These are phyloP conservation scores for Neonothopanus nambi DNA, from an alignment of 1,284 basidiomycete genomes.

Conservation along the genomic window DNA sequence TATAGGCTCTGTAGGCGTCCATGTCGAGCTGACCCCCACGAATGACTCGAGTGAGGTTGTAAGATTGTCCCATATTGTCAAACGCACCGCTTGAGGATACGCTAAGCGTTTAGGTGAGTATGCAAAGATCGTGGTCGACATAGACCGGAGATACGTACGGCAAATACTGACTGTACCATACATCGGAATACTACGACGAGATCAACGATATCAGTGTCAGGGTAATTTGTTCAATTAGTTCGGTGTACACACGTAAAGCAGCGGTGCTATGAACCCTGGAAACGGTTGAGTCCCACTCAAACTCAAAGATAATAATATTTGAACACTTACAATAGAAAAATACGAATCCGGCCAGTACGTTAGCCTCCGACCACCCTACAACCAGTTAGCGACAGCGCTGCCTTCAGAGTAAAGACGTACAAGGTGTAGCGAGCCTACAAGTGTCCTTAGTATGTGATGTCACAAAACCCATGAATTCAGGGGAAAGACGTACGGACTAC, in stretches of 20 bases:
- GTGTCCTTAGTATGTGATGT: too few relatives aligned
- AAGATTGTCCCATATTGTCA: conserved; percentile 55
- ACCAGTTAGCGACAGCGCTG: neutral
- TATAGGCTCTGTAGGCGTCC: conserved; percentile 53
- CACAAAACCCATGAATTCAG: neutral
- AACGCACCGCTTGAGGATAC: conserved; percentile 59
- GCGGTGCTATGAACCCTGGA: conserved; percentile 56
- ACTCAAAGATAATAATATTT: too few relatives aligned
- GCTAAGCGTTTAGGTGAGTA: conserved; percentile 24
- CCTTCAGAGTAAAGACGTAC: conserved; percentile 4
- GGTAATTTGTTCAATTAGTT: neutral
- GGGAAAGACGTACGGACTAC: conserved; percentile 50
- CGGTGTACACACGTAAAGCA: conserved; percentile 40
- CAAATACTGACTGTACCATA: conserved; percentile 49
- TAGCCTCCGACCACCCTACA: conserved; percentile 53
- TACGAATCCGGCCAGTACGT: conserved; percentile 57
- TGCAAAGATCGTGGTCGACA: too few relatives aligned
- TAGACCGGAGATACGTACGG: conserved; percentile 35
- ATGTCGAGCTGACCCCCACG: conserved; percentile 51
- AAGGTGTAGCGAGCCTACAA: conserved; percentile 17
- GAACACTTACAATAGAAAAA: conserved; percentile 54
- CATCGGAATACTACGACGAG: conserved; percentile 48
- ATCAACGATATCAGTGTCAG: too few relatives aligned
- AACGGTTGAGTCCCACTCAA: too few relatives aligned
- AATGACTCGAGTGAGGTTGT: conserved; percentile 59